Evolutionary conservation across 257 asterid species (phyloP).

Genomic region (Solanum phureja): DNA sequence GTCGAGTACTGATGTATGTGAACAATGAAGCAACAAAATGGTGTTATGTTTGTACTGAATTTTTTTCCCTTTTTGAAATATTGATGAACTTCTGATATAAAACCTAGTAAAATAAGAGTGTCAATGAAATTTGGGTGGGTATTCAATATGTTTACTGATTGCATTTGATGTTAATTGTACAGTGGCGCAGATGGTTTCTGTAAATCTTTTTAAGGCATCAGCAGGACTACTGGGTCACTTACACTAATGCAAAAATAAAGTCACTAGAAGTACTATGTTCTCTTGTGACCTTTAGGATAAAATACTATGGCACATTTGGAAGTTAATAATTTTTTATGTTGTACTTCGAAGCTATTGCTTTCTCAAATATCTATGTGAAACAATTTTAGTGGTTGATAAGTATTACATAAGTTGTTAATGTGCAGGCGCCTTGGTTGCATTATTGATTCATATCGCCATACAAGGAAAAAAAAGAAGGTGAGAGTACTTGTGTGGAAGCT

Average conservation of each 20-base stretch:
- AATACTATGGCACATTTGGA: background rate
- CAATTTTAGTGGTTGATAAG: background rate
- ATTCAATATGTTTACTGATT: background rate
- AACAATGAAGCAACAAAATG: background rate
- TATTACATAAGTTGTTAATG: background rate
- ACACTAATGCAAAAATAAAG: background rate
- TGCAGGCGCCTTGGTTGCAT: slow-evolving; percentile 2
- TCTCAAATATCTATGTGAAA: background rate
- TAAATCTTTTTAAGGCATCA: background rate
- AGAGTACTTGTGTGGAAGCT: background rate
- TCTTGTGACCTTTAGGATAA: background rate
- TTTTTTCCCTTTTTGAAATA: background rate
- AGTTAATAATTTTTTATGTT: background rate
- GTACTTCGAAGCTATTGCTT: background rate
- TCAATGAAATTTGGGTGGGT: background rate
- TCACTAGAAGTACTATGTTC: background rate
- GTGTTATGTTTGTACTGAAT: background rate
- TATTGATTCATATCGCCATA: background rate
- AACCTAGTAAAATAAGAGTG: background rate
- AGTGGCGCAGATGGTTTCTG: background rate
- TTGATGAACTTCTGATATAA: background rate
- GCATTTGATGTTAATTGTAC: background rate
- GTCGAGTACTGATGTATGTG: background rate
- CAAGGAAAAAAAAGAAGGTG: background rate
- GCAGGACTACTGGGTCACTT: background rate